Base-by-base conservation (phyloP, 176 grass and related monocot genomes). In the Tuctoria greenei region DNA sequence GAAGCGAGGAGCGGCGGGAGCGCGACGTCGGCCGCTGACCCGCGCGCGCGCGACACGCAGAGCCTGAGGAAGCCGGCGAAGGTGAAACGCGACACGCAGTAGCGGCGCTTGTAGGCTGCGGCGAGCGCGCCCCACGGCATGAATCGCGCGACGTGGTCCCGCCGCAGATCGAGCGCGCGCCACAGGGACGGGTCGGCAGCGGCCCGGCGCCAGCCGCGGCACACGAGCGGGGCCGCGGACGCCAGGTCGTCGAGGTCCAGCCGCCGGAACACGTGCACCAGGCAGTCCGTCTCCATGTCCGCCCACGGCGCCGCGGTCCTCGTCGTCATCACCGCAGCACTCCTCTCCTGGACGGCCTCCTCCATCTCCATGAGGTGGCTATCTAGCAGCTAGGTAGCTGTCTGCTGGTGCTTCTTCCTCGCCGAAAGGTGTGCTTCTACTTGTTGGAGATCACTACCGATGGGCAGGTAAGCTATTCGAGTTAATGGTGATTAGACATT, bases 231-330 rank as follows among this genome's bases (percentile, higher is more conserved):
- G 11, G 84, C 82, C 1, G 84, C 27, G 5, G 88, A 21, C 4
- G 86, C 64, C 44, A 91, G 76, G 71, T 97, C 95, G 16, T 88
- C 86, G 41, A 92, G 86, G 26, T 54, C 72, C 3, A 97, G 88
- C 1, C 78, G 76, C 11, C 57, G 38, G 77, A 97, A 93, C 26
- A 97, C 79, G 51, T 84, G 78, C 61, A 84, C 72, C 36, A 97
- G 85, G 80, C 95, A 92, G 77, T 97, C 95, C 45, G 72, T 78
- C 14, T 74, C 75, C 82, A 97, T 89, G 43, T 93, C 86, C 13
- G 78, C 81, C 95, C 91, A 97, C n/a, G 54, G 0, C 61, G 42
- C 4, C 17, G 43, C 16, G 31, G 31, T 31, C 31, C 31, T 31
- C 3, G 31, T 31, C 31, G 31, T 31, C 31, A 31, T 31, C 50